A percentile compares a stretch with the other conserved stretches of the same genome.
These are phyloP conservation scores for Serendipita indica DNA, from an alignment of 768 basidiomycete genomes.

Conservation along the genomic window DNA sequence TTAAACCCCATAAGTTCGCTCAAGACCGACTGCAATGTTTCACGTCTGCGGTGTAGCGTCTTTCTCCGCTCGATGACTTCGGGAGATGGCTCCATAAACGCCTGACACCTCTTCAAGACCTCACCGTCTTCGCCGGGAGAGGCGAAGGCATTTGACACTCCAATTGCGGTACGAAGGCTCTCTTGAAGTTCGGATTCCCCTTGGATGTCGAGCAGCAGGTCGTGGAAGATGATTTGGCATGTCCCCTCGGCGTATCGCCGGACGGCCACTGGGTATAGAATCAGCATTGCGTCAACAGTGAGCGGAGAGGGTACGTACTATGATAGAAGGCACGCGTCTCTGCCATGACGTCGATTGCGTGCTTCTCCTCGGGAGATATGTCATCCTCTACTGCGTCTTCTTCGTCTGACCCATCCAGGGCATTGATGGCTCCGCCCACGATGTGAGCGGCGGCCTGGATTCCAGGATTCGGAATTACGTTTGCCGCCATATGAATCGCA, in stretches of 20 bases:
- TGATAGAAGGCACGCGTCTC: conserved; percentile 2
- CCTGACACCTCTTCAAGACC: too few species aligned
- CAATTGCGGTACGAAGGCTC: not conserved
- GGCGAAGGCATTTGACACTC: too few species aligned
- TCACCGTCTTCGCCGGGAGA: too few species aligned
- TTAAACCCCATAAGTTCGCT: too few species aligned
- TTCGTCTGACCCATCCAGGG: not conserved
- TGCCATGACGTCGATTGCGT: conserved; percentile 1
- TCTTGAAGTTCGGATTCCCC: not conserved
- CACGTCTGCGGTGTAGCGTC: not conserved
- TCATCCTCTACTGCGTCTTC: not conserved
- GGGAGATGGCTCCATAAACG: not conserved
- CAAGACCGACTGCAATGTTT: not conserved
- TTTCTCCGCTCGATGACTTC: not conserved
- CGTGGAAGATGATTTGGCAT: not conserved
- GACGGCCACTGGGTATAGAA: not conserved
- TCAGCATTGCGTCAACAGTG: not conserved
- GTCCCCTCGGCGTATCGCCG: not conserved
- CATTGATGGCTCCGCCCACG: not conserved
- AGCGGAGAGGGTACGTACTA: too few species aligned
- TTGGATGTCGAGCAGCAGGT: not conserved
- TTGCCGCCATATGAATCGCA: not conserved
- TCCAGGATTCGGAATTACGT: not conserved
- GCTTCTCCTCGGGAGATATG: not conserved
- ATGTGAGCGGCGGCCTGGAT: not conserved